These are phyloP conservation scores for Atkinsonella hypoxylon DNA, from an alignment of 2,329 filamentous ascomycete species.

Conservation along the genomic window DNA sequence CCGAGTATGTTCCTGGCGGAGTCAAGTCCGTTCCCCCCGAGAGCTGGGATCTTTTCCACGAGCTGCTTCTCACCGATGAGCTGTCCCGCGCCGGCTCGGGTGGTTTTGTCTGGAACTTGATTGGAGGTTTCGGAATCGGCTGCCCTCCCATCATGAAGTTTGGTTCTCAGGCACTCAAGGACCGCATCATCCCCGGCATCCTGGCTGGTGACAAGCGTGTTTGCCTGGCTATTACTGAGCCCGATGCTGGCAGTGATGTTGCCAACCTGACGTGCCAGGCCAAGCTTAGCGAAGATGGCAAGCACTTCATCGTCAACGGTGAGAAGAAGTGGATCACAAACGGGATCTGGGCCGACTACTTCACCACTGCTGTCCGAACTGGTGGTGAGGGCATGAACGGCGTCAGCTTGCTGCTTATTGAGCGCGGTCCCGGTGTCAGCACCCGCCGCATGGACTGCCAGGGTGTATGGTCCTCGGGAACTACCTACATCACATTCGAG, in stretches of 20 bases:
- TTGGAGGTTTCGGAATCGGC: conserved; percentile 94
- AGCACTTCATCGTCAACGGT: conserved; percentile 98
- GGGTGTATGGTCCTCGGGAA: conserved; percentile 89
- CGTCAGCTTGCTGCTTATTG: conserved; percentile 80
- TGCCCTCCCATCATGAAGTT: conserved; percentile 87
- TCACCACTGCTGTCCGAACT: conserved; percentile 91
- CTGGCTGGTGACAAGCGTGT: conserved; percentile 91
- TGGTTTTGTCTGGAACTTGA: conserved; percentile 92
- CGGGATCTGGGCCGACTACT: conserved; percentile 93
- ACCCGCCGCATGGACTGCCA: conserved; percentile 98
- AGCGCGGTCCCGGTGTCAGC: conserved; percentile 77
- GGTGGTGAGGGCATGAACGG: conserved; percentile 86
- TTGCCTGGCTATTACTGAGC: conserved; percentile 94
- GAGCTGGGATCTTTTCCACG: conserved; percentile 97
- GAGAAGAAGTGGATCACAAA: conserved; percentile 99
- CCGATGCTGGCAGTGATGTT: conserved; percentile 87
- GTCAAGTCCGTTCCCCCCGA: conserved; percentile 72
- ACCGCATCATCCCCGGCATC: conserved; percentile 81
- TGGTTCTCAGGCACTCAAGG: conserved; percentile 70
- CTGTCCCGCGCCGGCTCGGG: conserved; percentile 79
- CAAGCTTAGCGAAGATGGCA: conserved; percentile 87
- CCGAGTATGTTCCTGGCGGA: conserved; percentile 52
- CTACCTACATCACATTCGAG: conserved; percentile 96
- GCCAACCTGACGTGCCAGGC: conserved; percentile 94
- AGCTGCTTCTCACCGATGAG: conserved; percentile 91